phyloP scores from a whole-genome alignment of 2,329 filamentous ascomycete species.

The Aspergillus sp. region DNA sequence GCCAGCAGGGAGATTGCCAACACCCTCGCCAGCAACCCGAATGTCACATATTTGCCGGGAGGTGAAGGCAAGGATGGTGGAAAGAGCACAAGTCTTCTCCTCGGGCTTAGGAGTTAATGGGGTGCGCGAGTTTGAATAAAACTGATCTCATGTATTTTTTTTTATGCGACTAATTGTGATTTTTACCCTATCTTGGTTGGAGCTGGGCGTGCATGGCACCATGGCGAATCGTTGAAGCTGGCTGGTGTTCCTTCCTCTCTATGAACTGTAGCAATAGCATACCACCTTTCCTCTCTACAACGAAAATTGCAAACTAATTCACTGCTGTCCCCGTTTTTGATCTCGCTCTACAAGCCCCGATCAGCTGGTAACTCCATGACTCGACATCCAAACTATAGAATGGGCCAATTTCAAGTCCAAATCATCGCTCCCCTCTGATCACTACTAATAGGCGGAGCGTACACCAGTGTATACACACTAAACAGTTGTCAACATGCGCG shows the following conservation, averaged over 20 bases:
- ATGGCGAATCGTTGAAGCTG: constrained; percentile 28
- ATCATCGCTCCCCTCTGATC: too few species aligned
- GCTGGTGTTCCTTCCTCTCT: constrained; percentile 21
- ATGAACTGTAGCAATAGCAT: constrained; percentile 29
- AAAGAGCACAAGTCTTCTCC: constrained; percentile 65
- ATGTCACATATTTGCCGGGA: constrained; percentile 90
- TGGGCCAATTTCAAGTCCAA: too few species aligned
- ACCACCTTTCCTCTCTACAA: constrained; percentile 23
- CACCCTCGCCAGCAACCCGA: constrained; percentile 85
- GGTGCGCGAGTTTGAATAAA: constrained; percentile 1
- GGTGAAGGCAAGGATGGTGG: constrained; percentile 59
- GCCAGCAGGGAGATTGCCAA: constrained; percentile 93
- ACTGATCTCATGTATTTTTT: constrained; percentile 17
- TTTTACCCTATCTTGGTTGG: constrained; percentile 22
- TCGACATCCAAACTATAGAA: too few species aligned
- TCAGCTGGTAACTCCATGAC: too few species aligned
- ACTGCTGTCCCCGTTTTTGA: background rate
- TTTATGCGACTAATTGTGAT: constrained; percentile 18
- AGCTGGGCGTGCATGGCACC: constrained; percentile 29
- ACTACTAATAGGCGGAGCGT: too few species aligned
- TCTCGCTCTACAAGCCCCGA: background rate
- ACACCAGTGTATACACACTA: too few species aligned
- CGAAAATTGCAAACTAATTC: background rate
- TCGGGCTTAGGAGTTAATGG: constrained; percentile 62
- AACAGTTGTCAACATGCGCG: too few species aligned